A percentile compares a stretch with the other conserved stretches of the same genome.
Evolutionary conservation across 345 rosid species (phyloP).

Genomic region (Hibiscus tridactylites): DNA sequence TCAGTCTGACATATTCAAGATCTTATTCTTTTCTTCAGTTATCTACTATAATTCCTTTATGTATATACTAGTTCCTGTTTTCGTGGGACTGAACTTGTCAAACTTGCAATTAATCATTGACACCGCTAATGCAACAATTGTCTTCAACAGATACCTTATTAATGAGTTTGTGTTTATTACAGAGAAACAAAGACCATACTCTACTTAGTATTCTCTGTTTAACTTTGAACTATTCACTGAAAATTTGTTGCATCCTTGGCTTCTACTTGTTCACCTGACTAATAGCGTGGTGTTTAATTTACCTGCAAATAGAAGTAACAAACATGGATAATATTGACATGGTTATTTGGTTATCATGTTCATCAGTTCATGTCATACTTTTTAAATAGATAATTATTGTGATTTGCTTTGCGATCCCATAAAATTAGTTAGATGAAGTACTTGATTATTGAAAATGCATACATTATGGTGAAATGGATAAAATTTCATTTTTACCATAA

Average conservation of each 20-base stretch:
- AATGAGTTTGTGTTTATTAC: not conserved
- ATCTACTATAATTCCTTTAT: not conserved
- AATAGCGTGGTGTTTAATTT: not conserved
- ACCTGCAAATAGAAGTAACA: not conserved
- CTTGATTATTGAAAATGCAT: not conserved
- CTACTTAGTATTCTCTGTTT: not conserved
- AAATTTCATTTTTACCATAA: not conserved
- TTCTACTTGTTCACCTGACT: not conserved
- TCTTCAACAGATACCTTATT: not conserved
- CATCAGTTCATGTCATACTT: not conserved
- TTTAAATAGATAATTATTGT: slow-evolving; percentile 1
- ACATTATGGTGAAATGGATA: not conserved
- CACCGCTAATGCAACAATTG: not conserved
- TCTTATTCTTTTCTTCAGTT: slow-evolving; percentile 14
- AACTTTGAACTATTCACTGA: not conserved
- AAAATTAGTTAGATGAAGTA: not conserved
- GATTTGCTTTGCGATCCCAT: not conserved
- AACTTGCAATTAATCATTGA: not conserved
- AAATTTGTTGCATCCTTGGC: not conserved
- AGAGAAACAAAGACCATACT: not conserved
- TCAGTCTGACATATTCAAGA: slow-evolving; percentile 25
- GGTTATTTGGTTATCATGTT: not conserved
- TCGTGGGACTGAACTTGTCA: not conserved
- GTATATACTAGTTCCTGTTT: not conserved
- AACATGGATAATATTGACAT: not conserved